Base-by-base conservation (phyloP, 2,329 filamentous ascomycete species). In the Dactylellina parvicollis region DNA sequence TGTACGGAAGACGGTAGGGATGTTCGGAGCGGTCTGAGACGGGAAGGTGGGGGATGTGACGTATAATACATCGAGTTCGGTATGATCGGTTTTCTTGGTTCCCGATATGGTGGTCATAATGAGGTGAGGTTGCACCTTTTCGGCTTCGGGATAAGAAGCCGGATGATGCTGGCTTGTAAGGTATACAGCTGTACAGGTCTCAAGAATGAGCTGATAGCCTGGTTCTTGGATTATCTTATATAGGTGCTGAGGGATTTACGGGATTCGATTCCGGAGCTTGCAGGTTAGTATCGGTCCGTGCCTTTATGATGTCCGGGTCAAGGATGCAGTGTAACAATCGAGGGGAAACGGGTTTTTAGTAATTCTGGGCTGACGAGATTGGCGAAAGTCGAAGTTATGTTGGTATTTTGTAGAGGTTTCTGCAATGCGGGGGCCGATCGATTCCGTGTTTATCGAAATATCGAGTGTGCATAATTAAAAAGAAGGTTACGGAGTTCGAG, bases 311-410 rank as follows among this genome's bases (percentile, higher is more conserved):
- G 4, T n/a, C 9, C 10, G 16, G 16, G 59, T 46, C 32, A 28
- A 44, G 16, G 9, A 28, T 64, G 47, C 22, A 22, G 59, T 64
- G 59, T 64, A 64, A 64, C 47, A 18, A 44, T 36, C 46, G 47
- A 44, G 34, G 54, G 40, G 44, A 59, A 32, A 34, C 5, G 9
- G 38, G 40, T 14, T 18, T 9, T 44, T 12, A 22, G n/a, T 47
- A 30, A 28, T 50, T 28, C 20, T 40, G 22, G 20, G 28, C 14
- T 28, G 30, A 34, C 57, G 26, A 40, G 30, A 61, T 61, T 50
- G 57, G 57, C 57, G 44, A 50, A 18, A 32, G 49, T 36, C 2
- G 46, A 61, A 61, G 42, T 50, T 28, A 60, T 42, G 36, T 47
- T 60, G 36, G 26, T 12, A 20, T 10, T 32, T 3, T 47, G 14